A percentile compares a stretch with the other conserved stretches of the same genome.
These are phyloP conservation scores for Sporisorium iseilematis-ciliati DNA, from an alignment of 1,284 basidiomycete genomes.

Conservation along the genomic window DNA sequence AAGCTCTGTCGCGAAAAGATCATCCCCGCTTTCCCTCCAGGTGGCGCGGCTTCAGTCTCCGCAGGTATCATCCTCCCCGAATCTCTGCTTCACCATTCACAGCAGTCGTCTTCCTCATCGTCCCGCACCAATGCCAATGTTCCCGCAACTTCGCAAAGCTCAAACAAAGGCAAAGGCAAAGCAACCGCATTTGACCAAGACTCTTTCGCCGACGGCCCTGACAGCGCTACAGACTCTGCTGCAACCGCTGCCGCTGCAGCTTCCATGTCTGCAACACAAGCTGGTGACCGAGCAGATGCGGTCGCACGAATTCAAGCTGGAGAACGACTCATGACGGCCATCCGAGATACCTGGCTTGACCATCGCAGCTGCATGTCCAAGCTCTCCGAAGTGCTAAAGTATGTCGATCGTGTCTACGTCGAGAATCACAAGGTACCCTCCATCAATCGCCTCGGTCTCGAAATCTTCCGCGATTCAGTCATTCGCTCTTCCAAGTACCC, in stretches of 20 bases:
- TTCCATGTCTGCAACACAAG: conserved; percentile 49
- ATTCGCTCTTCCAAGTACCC: conserved; percentile 75
- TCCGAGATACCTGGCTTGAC: conserved; percentile 92
- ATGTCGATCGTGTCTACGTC: conserved; percentile 77
- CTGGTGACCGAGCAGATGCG: conserved; percentile 57
- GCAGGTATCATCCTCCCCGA: conserved; percentile 70
- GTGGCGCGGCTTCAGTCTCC: conserved; percentile 71
- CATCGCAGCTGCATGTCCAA: conserved; percentile 91
- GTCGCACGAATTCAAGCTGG: conserved; percentile 74
- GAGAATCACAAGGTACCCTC: conserved; percentile 68
- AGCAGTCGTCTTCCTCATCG: conserved; percentile 27
- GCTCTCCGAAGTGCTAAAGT: conserved; percentile 89
- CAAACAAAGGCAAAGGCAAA: conserved; percentile 54
- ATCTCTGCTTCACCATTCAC: conserved; percentile 70
- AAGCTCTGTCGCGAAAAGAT: conserved; percentile 82
- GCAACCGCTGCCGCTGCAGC: conserved; percentile 23
- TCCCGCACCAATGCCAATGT: conserved; percentile 25
- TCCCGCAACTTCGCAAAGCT: not conserved
- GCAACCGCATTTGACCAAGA: conserved; percentile 31
- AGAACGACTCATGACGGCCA: conserved; percentile 84
- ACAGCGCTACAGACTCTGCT: conserved; percentile 12
- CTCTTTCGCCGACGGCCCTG: conserved; percentile 11
- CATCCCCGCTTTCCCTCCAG: conserved; percentile 81
- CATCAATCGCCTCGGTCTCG: conserved; percentile 86
- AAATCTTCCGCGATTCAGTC: conserved; percentile 87